phyloP scores from a whole-genome alignment of 108 stramenopile genomes.

The Cyclotella baltica region DNA sequence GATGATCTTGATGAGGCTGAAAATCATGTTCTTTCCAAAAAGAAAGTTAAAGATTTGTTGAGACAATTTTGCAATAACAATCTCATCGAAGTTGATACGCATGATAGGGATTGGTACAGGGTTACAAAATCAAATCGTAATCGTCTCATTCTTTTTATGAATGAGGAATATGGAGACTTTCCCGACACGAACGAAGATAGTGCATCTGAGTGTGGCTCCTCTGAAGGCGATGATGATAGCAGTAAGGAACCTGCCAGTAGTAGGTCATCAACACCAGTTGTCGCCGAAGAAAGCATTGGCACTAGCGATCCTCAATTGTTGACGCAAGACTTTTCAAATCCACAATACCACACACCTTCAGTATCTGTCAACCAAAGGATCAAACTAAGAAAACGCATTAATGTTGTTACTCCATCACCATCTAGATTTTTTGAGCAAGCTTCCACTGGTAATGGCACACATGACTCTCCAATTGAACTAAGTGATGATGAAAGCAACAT shows the following conservation, averaged over 20 bases:
- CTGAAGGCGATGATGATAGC: not conserved
- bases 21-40: constrained; percentile 1
- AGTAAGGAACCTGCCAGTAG: not conserved
- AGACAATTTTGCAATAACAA: not conserved
- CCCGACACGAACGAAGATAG: not conserved
- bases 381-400: not conserved
- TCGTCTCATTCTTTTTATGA: constrained; percentile 19
- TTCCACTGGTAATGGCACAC: not conserved
- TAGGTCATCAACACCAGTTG: not conserved
- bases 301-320: not conserved
- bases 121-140: not conserved
- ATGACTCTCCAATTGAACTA: not conserved
- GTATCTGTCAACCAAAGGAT: not conserved
- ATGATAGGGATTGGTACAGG: not conserved
- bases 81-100: not conserved
- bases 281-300: not conserved
- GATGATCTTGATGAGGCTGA: constrained; percentile 23
- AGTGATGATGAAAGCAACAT: not conserved
- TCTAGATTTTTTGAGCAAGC: too few species aligned
- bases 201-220: not conserved
- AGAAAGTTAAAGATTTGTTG: not conserved
- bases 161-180: constrained; percentile 20
- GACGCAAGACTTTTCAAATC: not conserved
- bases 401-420: not conserved
- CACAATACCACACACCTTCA: not conserved